A percentile compares a stretch with the other conserved stretches of the same genome.
These are phyloP conservation scores for Mycena galopus DNA, from an alignment of 768 basidiomycete genomes.

Conservation along the genomic window DNA sequence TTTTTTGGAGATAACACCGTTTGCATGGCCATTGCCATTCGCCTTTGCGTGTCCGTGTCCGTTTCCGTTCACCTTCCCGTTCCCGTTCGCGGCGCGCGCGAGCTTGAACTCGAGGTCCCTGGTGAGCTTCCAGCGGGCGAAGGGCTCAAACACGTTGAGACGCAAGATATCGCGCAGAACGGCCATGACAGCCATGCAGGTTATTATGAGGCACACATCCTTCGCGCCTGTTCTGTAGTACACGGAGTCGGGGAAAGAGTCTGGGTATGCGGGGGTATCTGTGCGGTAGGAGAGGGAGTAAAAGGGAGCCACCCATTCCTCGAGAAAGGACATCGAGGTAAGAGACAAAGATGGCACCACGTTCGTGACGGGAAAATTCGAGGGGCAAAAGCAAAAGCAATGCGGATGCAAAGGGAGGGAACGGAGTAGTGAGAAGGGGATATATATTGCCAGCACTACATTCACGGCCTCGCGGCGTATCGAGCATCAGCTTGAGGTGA, in stretches of 20 bases:
- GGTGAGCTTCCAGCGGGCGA: conserved; percentile 82
- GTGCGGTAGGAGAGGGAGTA: conserved; percentile 80
- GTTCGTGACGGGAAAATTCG: conserved; percentile 2
- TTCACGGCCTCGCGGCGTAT: background rate
- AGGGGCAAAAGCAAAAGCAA: conserved; percentile 30
- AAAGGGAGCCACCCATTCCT: conserved; percentile 69
- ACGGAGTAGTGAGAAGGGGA: background rate
- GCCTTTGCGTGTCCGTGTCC: too few relatives aligned
- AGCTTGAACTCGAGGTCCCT: conserved; percentile 57
- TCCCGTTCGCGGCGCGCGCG: conserved; percentile 54
- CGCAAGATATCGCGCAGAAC: conserved; percentile 84
- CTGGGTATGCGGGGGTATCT: conserved; percentile 64
- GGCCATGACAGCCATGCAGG: conserved; percentile 91
- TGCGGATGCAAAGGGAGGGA: too few relatives aligned
- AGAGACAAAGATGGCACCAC: conserved; percentile 28
- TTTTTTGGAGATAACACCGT: conserved; percentile 44
- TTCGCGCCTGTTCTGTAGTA: conserved; percentile 82
- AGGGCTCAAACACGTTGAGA: conserved; percentile 80
- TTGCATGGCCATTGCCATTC: conserved; percentile 40
- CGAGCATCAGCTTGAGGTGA: conserved; percentile 14
- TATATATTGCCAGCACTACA: background rate
- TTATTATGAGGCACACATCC: conserved; percentile 84
- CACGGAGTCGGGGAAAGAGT: conserved; percentile 78
- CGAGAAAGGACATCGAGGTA: conserved; percentile 54
- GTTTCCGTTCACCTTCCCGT: conserved; percentile 44